These are phyloP conservation scores for Cenchrus purpureus DNA, from an alignment of 176 grass and related monocot genomes.

Conservation along the genomic window DNA sequence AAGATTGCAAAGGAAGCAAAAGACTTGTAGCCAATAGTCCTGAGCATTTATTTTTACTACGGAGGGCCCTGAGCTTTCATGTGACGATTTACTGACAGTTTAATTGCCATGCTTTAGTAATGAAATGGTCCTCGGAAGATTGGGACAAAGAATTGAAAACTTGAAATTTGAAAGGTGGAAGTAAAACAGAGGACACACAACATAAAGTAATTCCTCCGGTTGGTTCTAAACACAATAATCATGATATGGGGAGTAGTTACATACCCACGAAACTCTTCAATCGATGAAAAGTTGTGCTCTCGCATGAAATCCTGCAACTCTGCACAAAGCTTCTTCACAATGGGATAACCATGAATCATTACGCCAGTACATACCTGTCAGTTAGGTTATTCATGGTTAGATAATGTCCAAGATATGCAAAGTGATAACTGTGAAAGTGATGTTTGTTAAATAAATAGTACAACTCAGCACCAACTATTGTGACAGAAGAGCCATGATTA, in stretches of 20 bases:
- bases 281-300: constrained; percentile 77
- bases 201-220: constrained; percentile 1
- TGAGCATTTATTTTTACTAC: background rate
- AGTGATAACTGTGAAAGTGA: constrained; percentile 20
- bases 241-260: constrained; percentile 26
- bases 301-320: constrained; percentile 97
- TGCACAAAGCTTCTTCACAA: constrained; percentile 90
- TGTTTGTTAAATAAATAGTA: constrained; percentile 3
- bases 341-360: constrained; percentile 97
- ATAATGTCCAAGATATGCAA: constrained; percentile 5
- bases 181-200: background rate
- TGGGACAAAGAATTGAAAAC: background rate
- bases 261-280: constrained; percentile 95
- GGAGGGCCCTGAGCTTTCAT: background rate
- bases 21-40: background rate
- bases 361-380: constrained; percentile 91
- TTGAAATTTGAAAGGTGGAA: background rate
- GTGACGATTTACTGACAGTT: background rate
- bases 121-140: background rate
- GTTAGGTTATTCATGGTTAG: constrained; percentile 33
- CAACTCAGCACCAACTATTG: constrained; percentile 9
- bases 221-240: constrained; percentile 21
- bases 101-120: constrained; percentile 1
- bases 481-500: background rate
- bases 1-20: background rate